A percentile compares a stretch with the other conserved stretches of the same genome.
Conservation (phyloP, 805 yeast genomes). For the Wickerhamomyces silvicola region DNA sequence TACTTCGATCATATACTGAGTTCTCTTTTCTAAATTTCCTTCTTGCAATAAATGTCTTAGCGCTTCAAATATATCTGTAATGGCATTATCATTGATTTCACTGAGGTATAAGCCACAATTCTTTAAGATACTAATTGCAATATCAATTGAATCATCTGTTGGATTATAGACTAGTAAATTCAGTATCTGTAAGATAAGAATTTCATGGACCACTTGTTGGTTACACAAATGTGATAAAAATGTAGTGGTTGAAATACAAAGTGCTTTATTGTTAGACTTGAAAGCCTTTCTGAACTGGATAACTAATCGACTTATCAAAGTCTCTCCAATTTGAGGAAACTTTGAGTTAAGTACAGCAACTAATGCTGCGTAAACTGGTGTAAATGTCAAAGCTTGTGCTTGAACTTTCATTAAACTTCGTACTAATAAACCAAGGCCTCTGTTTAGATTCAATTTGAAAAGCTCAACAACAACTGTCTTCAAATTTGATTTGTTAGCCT, state of each 20-base stretch:
- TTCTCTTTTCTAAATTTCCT: conserved; percentile 35
- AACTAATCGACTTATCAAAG: conserved; percentile 46
- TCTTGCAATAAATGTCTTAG: conserved; percentile 57
- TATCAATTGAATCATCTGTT: conserved; percentile 49
- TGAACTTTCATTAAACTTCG: conserved; percentile 52
- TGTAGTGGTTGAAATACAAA: conserved; percentile 35
- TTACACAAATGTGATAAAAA: conserved; percentile 61
- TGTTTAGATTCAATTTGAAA: conserved; percentile 48
- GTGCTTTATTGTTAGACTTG: conserved; percentile 36
- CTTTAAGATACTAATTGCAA: conserved; percentile 44
- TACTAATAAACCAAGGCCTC: conserved; percentile 60
- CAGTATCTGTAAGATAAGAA: conserved; percentile 45
- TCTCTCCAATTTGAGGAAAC: conserved; percentile 61
- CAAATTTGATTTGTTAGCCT: conserved; percentile 40
- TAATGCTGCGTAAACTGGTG: conserved; percentile 51
- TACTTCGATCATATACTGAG: conserved; percentile 41
- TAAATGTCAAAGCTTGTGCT: conserved; percentile 30
- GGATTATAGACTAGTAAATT: conserved; percentile 40
- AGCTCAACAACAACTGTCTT: conserved; percentile 41
- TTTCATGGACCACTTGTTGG: conserved; percentile 52
- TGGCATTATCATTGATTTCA: conserved; percentile 36
- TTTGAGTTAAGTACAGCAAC: conserved; percentile 57
- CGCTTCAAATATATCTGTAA: conserved; percentile 48
- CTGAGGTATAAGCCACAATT: conserved; percentile 47
- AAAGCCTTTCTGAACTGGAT: conserved; percentile 52